Percentiles rank a stretch among this genome's conserved stretches.
Evolutionary conservation across 371 early-diverging fungal genomes (phyloP).

Genomic region (Choanephora cucurbitarum): DNA sequence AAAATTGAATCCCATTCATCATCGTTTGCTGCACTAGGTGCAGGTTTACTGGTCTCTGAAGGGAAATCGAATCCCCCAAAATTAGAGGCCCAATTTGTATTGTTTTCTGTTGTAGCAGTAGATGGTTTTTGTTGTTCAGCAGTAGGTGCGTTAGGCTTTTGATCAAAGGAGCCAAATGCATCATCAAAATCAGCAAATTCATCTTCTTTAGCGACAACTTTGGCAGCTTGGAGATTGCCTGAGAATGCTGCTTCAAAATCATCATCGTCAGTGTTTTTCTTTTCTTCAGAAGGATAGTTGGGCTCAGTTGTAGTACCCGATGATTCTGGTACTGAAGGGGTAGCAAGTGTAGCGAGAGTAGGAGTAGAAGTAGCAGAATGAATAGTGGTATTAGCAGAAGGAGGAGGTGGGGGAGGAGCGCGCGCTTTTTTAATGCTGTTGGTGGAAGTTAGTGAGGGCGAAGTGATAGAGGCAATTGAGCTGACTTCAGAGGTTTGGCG

Average conservation of each 20-base stretch:
- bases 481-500: conserved; percentile 32
- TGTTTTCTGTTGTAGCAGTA: conserved; percentile 16
- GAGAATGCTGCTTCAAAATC: conserved; percentile 44
- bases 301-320: background rate
- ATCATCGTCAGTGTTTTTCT: conserved; percentile 18
- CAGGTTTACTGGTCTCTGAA: conserved; percentile 5
- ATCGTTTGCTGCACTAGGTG: conserved; percentile 9
- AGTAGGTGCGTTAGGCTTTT: conserved; percentile 5
- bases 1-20: conserved; percentile 54
- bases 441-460: conserved; percentile 22
- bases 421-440: conserved; percentile 8
- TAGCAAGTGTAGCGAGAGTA: background rate
- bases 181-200: conserved; percentile 48
- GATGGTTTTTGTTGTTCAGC: background rate
- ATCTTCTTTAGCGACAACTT: conserved; percentile 25
- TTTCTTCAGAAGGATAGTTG: background rate
- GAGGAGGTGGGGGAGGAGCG: conserved; percentile 23
- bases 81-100: conserved; percentile 39
- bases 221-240: conserved; percentile 40
- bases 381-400: conserved; percentile 1
- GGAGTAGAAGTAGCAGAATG: too few species aligned
- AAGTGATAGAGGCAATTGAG: conserved; percentile 20
- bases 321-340: background rate
- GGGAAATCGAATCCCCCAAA: conserved; percentile 40
- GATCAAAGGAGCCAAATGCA: conserved; percentile 36